These are phyloP conservation scores for Pseudogymnoascus sp. DNA, from an alignment of 2,329 filamentous ascomycete genomes.

Conservation along the genomic window DNA sequence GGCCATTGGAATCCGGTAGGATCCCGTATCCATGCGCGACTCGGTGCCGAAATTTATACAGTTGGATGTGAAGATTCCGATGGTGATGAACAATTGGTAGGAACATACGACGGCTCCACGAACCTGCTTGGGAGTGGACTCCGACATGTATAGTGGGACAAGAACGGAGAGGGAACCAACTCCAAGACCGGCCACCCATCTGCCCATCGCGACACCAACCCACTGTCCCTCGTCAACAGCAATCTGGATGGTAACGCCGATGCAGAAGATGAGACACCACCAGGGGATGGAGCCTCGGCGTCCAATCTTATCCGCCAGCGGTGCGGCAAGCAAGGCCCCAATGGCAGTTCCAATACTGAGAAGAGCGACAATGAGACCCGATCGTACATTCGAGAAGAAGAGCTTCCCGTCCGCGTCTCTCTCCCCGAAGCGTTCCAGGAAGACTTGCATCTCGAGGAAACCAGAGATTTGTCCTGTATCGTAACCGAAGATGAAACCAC, in stretches of 20 bases:
- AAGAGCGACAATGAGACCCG: slow-evolving; percentile 48
- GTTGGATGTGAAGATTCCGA: slow-evolving; percentile 54
- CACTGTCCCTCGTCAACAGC: slow-evolving; percentile 44
- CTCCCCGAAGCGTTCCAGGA: slow-evolving; percentile 44
- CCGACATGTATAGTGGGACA: slow-evolving; percentile 60
- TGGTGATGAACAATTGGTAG: slow-evolving; percentile 68
- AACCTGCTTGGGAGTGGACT: slow-evolving; percentile 53
- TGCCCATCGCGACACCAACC: slow-evolving; percentile 56
- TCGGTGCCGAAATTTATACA: slow-evolving; percentile 43
- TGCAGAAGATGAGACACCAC: slow-evolving; percentile 47
- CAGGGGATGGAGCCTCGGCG: slow-evolving; percentile 46
- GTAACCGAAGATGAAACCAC: slow-evolving; percentile 28
- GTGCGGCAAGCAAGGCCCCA: slow-evolving; percentile 46
- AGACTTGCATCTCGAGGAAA: slow-evolving; percentile 54
- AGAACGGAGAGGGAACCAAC: slow-evolving; percentile 58
- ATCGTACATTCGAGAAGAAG: slow-evolving; percentile 49
- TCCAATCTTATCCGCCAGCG: slow-evolving; percentile 54
- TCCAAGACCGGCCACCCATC: slow-evolving; percentile 58
- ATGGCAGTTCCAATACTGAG: slow-evolving; percentile 40
- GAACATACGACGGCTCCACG: slow-evolving; percentile 54
- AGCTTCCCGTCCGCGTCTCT: slow-evolving; percentile 21
- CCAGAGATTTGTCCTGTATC: slow-evolving; percentile 38
- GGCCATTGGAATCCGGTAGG: slow-evolving; percentile 56
- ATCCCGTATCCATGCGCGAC: slow-evolving; percentile 30
- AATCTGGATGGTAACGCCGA: slow-evolving; percentile 60